A percentile compares a stretch with the other conserved stretches of the same genome.
phyloP scores from a whole-genome alignment of 2,329 filamentous ascomycete genomes.

The Epichloe gansuensis region DNA sequence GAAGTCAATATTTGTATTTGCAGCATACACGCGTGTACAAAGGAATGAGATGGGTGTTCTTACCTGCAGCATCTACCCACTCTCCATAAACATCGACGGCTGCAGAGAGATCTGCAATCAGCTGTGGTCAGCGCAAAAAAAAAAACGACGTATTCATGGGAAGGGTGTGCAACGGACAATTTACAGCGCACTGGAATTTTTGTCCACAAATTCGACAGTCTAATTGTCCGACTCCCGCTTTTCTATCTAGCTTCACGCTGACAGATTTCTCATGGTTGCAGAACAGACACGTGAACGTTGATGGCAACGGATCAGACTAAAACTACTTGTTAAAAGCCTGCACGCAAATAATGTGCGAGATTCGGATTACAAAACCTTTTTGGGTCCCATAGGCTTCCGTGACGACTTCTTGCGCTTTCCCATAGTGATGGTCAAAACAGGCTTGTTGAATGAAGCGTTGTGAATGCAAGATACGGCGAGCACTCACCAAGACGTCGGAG shows the following conservation, averaged over 20 bases:
- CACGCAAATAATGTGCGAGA: background rate
- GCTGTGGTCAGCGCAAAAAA: slow-evolving; percentile 7
- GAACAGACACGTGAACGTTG: slow-evolving; percentile 91
- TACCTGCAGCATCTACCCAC: slow-evolving; percentile 81
- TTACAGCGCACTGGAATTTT: slow-evolving; percentile 82
- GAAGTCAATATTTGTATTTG: background rate
- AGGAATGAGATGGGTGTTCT: slow-evolving; percentile 7
- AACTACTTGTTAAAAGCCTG: background rate
- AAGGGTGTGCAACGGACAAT: slow-evolving; percentile 47
- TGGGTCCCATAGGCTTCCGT: slow-evolving; percentile 66
- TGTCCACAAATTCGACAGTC: slow-evolving; percentile 90
- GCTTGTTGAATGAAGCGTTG: background rate
- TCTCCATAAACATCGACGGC: slow-evolving; percentile 94
- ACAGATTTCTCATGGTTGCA: slow-evolving; percentile 97
- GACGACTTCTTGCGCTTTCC: slow-evolving; percentile 94
- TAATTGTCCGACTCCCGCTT: slow-evolving; percentile 70
- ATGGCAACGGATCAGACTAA: slow-evolving; percentile 58
- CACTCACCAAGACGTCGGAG: background rate
- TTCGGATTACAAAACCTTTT: slow-evolving; percentile 47
- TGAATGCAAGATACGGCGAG: no score
- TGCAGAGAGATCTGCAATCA: slow-evolving; percentile 62
- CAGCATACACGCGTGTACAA: background rate
- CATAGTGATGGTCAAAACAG: slow-evolving; percentile 31
- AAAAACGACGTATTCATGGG: background rate
- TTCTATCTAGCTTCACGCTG: slow-evolving; percentile 85